These are phyloP conservation scores for Secale cereale DNA, from an alignment of 176 grass and related monocot genomes.

Conservation along the genomic window DNA sequence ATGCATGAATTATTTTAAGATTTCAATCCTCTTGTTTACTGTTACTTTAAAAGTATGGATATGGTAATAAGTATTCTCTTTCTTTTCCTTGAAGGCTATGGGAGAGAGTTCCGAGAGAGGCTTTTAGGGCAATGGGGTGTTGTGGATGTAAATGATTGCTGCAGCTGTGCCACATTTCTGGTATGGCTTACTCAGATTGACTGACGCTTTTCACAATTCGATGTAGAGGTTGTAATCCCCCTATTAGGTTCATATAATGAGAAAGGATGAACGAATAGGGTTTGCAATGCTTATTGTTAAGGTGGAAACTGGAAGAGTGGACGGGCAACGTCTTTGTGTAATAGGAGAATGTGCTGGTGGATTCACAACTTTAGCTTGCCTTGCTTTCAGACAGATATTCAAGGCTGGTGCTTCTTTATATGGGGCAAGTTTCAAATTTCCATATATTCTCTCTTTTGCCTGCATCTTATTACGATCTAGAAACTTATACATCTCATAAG, in stretches of 20 bases:
- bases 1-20: constrained; percentile 3
- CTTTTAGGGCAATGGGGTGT: constrained; percentile 76
- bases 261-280: constrained; percentile 17
- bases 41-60: neutral
- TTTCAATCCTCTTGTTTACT: constrained; percentile 2
- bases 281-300: constrained; percentile 26
- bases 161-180: constrained; percentile 78
- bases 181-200: constrained; percentile 37
- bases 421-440: constrained; percentile 49
- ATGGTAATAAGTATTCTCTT: too few relatives aligned
- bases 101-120: constrained; percentile 81
- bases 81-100: constrained; percentile 61
- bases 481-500: neutral
- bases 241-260: neutral
- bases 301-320: constrained; percentile 72
- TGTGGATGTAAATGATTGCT: constrained; percentile 85
- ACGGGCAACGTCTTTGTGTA: constrained; percentile 71
- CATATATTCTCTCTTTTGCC: neutral
- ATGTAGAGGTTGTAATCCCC: neutral
- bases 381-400: constrained; percentile 86
- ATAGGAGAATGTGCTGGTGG: constrained; percentile 81
- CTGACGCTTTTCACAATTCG: neutral
- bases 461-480: neutral
- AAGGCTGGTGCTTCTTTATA: constrained; percentile 77
- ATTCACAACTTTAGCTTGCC: constrained; percentile 85